A percentile compares a stretch with the other conserved stretches of the same genome.
Conservation (phyloP, 1,139 yeast species). For the Zygoascus sp. region DNA sequence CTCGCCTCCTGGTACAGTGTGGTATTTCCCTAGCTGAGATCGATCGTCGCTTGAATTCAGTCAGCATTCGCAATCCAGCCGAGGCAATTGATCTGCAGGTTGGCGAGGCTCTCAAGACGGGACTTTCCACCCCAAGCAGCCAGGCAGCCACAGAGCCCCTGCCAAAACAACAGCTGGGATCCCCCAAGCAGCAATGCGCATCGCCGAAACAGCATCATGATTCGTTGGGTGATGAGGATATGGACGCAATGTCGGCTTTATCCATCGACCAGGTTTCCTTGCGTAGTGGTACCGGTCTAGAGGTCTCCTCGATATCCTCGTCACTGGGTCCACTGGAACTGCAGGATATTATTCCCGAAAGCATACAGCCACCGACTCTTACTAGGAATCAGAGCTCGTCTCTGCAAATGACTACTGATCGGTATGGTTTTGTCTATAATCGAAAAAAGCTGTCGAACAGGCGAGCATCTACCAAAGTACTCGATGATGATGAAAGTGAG, state of each 20-base stretch:
- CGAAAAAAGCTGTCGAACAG: constrained; percentile 13
- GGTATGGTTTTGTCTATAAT: constrained; percentile 48
- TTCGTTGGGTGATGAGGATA: neutral
- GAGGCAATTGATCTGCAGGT: constrained; percentile 30
- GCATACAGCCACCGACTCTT: constrained; percentile 37
- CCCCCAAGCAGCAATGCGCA: too few relatives aligned
- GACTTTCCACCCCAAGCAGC: neutral
- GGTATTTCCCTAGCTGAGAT: constrained; percentile 46
- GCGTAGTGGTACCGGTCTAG: neutral
- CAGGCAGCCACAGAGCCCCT: neutral
- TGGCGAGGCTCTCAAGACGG: constrained; percentile 31
- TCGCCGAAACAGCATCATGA: neutral
- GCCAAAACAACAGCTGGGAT: too few relatives aligned
- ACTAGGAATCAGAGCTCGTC: constrained; percentile 27
- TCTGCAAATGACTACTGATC: constrained; percentile 41
- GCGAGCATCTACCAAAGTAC: constrained; percentile 9
- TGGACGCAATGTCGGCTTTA: neutral
- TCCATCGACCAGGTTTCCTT: constrained; percentile 1
- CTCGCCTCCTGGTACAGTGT: constrained; percentile 42
- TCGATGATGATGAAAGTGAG: neutral
- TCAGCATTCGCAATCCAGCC: constrained; percentile 27
- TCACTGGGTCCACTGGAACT: constrained; percentile 44
- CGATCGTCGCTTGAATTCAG: constrained; percentile 37
- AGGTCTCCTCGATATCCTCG: constrained; percentile 1
- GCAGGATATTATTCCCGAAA: constrained; percentile 39